These are phyloP conservation scores for Arabidopsis suecica DNA, from an alignment of 345 rosid genomes.

Conservation along the genomic window DNA sequence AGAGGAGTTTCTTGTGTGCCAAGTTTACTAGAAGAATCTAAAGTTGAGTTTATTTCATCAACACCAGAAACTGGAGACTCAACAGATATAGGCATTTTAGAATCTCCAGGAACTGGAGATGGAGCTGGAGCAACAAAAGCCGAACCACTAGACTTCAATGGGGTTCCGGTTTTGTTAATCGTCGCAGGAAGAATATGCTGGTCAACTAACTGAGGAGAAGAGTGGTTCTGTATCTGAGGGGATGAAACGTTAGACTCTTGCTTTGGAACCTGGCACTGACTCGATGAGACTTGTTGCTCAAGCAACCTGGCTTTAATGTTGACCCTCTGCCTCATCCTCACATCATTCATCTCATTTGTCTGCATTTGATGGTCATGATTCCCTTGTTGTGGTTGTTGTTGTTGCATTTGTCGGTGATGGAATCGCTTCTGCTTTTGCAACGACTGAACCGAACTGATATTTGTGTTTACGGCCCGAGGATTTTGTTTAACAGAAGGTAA, in stretches of 20 bases:
- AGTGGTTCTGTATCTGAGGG: conserved; percentile 64
- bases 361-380: conserved; percentile 61
- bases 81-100: conserved; percentile 62
- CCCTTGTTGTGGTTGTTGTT: conserved; percentile 42
- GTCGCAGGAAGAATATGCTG: conserved; percentile 60
- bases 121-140: conserved; percentile 60
- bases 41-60: no score
- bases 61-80: conserved; percentile 49
- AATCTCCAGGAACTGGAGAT: conserved; percentile 69
- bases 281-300: conserved; percentile 56
- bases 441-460: conserved; percentile 59
- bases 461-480: conserved; percentile 48
- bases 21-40: neutral
- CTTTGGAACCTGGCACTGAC: conserved; percentile 50
- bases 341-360: conserved; percentile 65
- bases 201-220: conserved; percentile 79
- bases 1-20: conserved; percentile 58
- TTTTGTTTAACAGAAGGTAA: conserved; percentile 49
- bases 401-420: conserved; percentile 58
- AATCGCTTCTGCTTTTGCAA: conserved; percentile 54
- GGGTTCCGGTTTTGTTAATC: conserved; percentile 57
- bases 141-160: conserved; percentile 68
- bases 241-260: conserved; percentile 64
- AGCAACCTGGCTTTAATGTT: conserved; percentile 29
- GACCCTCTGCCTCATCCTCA: conserved; percentile 56